Percentiles rank a stretch among this genome's conserved stretches.
phyloP scores from a whole-genome alignment of 2,329 filamentous ascomycete genomes.

The Fusarium sp. region DNA sequence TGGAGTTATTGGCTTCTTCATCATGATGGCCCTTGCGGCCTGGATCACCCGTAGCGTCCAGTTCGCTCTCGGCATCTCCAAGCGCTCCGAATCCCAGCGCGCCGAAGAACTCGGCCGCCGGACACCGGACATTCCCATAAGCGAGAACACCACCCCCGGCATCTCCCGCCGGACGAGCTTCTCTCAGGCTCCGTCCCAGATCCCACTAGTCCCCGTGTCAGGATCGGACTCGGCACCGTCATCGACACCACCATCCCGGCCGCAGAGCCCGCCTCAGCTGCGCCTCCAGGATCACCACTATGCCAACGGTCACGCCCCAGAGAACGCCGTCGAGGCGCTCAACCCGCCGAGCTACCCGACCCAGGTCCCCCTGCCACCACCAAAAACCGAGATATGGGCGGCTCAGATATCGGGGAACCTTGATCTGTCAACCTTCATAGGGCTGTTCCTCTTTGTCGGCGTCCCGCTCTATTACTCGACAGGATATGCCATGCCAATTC shows the following conservation, averaged over 20 bases:
- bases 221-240: slow-evolving; percentile 30
- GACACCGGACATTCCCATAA: slow-evolving; percentile 61
- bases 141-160: slow-evolving; percentile 41
- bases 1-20: slow-evolving; percentile 66
- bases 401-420: slow-evolving; percentile 58
- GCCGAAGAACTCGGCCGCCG: slow-evolving; percentile 58
- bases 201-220: slow-evolving; percentile 32
- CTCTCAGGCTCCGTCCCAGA: slow-evolving; percentile 41
- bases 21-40: slow-evolving; percentile 64
- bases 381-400: slow-evolving; percentile 64
- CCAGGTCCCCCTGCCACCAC: slow-evolving; percentile 57
- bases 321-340: slow-evolving; percentile 36
- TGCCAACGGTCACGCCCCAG: slow-evolving; percentile 28
- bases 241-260: slow-evolving; percentile 37
- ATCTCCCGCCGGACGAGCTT: slow-evolving; percentile 40
- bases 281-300: slow-evolving; percentile 46
- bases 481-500: slow-evolving; percentile 64
- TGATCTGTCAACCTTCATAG: slow-evolving; percentile 58
- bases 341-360: slow-evolving; percentile 42
- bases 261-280: slow-evolving; percentile 43
- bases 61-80: slow-evolving; percentile 62
- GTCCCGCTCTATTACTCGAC: slow-evolving; percentile 66
- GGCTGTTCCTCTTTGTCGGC: slow-evolving; percentile 62
- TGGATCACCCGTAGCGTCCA: slow-evolving; percentile 67
- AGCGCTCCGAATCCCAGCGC: slow-evolving; percentile 62